phyloP scores from a whole-genome alignment of 169 alveolate species.

The Cryptosporidium viatorum region DNA sequence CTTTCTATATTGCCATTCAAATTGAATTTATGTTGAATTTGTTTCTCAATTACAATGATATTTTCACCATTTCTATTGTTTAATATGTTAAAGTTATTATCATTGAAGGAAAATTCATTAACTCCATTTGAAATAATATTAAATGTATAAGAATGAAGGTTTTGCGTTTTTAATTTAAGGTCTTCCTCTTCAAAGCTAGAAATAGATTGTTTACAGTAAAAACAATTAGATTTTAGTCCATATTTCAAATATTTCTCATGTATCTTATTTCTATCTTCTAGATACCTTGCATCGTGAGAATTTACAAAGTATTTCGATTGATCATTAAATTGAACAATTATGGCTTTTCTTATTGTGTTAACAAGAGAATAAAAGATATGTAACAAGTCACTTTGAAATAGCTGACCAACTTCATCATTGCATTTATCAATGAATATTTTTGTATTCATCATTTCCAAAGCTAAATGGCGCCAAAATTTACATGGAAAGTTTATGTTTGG shows the following conservation, averaged over 20 bases:
- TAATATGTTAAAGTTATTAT: not conserved
- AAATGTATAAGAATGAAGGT: not conserved
- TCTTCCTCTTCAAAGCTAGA: not conserved
- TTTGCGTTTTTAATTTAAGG: not conserved
- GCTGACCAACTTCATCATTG: constrained; percentile 42
- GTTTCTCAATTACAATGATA: not conserved
- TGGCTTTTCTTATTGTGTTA: not conserved
- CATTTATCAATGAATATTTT: constrained; percentile 53
- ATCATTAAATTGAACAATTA: not conserved
- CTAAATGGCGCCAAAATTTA: constrained; percentile 52
- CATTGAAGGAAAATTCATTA: constrained; percentile 4
- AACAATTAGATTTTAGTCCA: not conserved
- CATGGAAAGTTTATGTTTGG: constrained; percentile 17
- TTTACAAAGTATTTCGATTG: not conserved
- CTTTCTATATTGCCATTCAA: not conserved
- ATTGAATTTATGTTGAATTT: not conserved
- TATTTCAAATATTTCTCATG: not conserved
- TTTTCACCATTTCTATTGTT: not conserved
- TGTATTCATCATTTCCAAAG: constrained; percentile 43
- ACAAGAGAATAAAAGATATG: constrained; percentile 26
- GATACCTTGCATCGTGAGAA: not conserved
- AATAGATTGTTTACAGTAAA: constrained; percentile 15
- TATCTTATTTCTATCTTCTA: constrained; percentile 1
- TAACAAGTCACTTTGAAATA: constrained; percentile 37
- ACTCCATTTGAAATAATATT: constrained; percentile 41